Base-by-base conservation (phyloP, 441 rosid species). In the Eutrema salsugineum region DNA sequence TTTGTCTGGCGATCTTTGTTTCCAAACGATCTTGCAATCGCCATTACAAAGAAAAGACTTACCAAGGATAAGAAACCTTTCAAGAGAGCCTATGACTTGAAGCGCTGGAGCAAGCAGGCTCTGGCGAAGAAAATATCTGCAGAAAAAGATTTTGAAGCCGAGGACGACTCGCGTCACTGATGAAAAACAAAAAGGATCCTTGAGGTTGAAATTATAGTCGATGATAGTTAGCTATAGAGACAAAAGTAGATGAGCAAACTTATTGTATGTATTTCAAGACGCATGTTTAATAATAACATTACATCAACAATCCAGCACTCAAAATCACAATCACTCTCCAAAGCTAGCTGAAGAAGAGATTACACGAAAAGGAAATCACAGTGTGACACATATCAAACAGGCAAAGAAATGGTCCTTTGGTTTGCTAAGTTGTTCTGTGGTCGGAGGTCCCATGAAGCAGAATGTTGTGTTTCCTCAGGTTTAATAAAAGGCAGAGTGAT, bases 371-470 rank as follows among this genome's bases (percentile, higher is more conserved):
- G 32, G 38, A 50, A 42, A 38, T 17, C 32, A 30, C 32, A 11
- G n/a, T 43, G 33, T 43, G 56, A 35, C 33, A 43, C 3, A 11
- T 50, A 63, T 92, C 82, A 90, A 22, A 82, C 54, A 36, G 91
- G 85, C 38, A 92, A 78, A 68, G 96, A 86, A 66, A 95, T 56
- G 79, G 83, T 83, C 82, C 93, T 82, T 71, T 80, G 90, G 80
- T 66, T 87, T 46, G 83, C 91, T 71, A 71, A 71, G 43, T 83
- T 82, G 77, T 72, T 88, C 16, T 79, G 85, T 6, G 97, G 85
- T 74, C 79, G 89, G 60, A 91, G 89, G 80, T 93, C 96, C 99
- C 99, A 95, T 7, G 98, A 95, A 63, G 81, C 49, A 28, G 86
- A 87, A 73, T 83, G 86, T 20, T 59, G 86, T 40, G 88, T 82